These are phyloP conservation scores for Clarkia xantiana DNA, from an alignment of 345 rosid species.

Conservation along the genomic window DNA sequence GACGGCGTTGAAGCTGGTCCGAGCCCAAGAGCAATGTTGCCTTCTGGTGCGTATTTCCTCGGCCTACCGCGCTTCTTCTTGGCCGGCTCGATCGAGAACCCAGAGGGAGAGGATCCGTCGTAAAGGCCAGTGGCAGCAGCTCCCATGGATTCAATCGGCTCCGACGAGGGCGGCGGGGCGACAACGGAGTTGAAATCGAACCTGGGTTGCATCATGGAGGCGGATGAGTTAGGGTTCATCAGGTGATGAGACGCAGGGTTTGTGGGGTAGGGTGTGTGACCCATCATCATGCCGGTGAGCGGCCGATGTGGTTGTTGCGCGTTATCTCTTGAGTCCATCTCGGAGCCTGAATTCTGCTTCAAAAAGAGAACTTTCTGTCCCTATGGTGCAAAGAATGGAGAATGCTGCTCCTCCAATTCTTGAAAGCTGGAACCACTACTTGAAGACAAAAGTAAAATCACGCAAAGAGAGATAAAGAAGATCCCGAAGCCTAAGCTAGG, in stretches of 20 bases:
- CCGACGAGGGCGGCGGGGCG: constrained; percentile 15
- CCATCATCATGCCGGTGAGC: constrained; percentile 9
- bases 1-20: constrained; percentile 47
- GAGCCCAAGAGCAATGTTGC: constrained; percentile 66
- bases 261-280: constrained; percentile 11
- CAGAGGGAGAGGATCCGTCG: constrained; percentile 43
- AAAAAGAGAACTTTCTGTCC: not conserved
- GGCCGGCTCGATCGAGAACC: constrained; percentile 36
- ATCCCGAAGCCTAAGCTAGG: too few species aligned
- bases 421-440: too few species aligned
- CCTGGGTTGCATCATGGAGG: constrained; percentile 8
- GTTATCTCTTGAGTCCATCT: constrained; percentile 42
- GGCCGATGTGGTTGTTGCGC: constrained; percentile 5
- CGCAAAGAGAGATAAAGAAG: constrained; percentile 1
- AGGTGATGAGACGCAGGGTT: constrained; percentile 2
- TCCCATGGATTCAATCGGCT: constrained; percentile 21
- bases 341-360: not conserved
- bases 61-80: constrained; percentile 93
- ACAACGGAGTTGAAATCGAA: constrained; percentile 22
- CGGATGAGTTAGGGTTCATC: constrained; percentile 8
- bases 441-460: constrained; percentile 13
- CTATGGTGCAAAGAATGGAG: not conserved
- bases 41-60: constrained; percentile 75
- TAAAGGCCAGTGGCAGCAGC: constrained; percentile 16
- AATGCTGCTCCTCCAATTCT: too few species aligned